Conservation (phyloP, 345 rosid genomes). For the Dimocarpus longan region DNA sequence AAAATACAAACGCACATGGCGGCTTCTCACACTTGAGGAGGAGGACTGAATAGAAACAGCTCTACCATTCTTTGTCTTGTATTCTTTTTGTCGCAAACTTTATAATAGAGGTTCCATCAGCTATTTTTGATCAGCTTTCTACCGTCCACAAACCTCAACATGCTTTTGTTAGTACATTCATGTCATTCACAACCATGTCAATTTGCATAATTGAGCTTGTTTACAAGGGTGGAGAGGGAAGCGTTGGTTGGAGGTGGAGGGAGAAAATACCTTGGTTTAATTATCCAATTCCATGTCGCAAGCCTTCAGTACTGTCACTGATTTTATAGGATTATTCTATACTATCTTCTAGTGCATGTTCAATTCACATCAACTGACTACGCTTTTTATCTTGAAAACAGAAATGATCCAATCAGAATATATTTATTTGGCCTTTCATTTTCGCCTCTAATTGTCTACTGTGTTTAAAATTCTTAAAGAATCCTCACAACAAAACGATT, state of each 20-base stretch:
- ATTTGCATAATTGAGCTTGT: slow-evolving; percentile 14
- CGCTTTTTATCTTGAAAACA: not conserved
- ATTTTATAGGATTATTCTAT: not conserved
- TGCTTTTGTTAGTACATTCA: slow-evolving; percentile 8
- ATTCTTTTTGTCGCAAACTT: not conserved
- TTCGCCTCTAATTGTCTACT: not conserved
- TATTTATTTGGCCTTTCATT: not conserved
- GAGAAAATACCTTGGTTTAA: not conserved
- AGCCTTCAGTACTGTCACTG: not conserved
- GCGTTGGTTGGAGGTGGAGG: slow-evolving; percentile 1
- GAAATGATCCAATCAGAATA: not conserved
- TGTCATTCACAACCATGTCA: slow-evolving; percentile 1
- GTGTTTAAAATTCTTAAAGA: not conserved
- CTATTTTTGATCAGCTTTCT: not conserved
- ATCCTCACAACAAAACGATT: not conserved
- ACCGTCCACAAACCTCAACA: not conserved
- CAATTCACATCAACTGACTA: not conserved
- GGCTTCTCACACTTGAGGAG: too few relatives aligned
- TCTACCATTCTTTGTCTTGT: too few relatives aligned
- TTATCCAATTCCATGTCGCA: not conserved
- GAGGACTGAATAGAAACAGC: too few relatives aligned
- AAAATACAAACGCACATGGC: too few relatives aligned
- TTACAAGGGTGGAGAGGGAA: not conserved
- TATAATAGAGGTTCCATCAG: not conserved
- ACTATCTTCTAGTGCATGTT: not conserved